phyloP scores from a whole-genome alignment of 1,139 yeast genomes.

The Maudiozyma humilis region DNA sequence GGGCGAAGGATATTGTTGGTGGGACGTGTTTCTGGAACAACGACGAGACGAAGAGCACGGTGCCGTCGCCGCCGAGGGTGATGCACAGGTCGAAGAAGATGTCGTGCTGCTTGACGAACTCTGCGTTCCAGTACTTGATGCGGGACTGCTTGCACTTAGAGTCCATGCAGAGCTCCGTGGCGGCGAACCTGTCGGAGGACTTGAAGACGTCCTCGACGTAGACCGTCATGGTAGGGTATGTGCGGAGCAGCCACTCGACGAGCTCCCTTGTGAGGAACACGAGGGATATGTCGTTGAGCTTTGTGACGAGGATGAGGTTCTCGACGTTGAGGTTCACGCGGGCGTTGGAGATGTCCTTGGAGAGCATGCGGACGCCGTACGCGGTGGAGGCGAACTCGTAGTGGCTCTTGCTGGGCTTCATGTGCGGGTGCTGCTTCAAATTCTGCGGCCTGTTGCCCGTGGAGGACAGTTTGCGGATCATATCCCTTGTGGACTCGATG shows the following conservation, averaged over 20 bases:
- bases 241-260: slow-evolving; percentile 61
- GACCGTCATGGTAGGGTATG: slow-evolving; percentile 45
- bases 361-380: slow-evolving; percentile 72
- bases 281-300: slow-evolving; percentile 73
- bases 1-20: slow-evolving; percentile 71
- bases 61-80: slow-evolving; percentile 86
- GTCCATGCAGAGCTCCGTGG: slow-evolving; percentile 31
- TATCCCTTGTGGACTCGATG: slow-evolving; percentile 15
- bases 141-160: slow-evolving; percentile 29
- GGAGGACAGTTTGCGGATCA: slow-evolving; percentile 18
- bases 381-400: slow-evolving; percentile 77
- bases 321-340: slow-evolving; percentile 63
- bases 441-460: slow-evolving; percentile 3
- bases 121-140: slow-evolving; percentile 61
- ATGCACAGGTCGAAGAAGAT: slow-evolving; percentile 65
- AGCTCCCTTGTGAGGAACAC: slow-evolving; percentile 68
- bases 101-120: slow-evolving; percentile 41
- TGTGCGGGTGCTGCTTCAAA: not conserved
- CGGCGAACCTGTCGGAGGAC: slow-evolving; percentile 54
- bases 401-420: slow-evolving; percentile 41
- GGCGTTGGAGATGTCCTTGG: slow-evolving; percentile 66
- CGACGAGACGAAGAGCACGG: slow-evolving; percentile 72
- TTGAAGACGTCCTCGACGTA: slow-evolving; percentile 67
- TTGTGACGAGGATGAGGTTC: slow-evolving; percentile 73
- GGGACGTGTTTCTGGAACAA: slow-evolving; percentile 77